Percentiles rank a stretch among this genome's conserved stretches.
phyloP scores from a whole-genome alignment of 148 eudicot species.

The Vaccinium myrtillus region DNA sequence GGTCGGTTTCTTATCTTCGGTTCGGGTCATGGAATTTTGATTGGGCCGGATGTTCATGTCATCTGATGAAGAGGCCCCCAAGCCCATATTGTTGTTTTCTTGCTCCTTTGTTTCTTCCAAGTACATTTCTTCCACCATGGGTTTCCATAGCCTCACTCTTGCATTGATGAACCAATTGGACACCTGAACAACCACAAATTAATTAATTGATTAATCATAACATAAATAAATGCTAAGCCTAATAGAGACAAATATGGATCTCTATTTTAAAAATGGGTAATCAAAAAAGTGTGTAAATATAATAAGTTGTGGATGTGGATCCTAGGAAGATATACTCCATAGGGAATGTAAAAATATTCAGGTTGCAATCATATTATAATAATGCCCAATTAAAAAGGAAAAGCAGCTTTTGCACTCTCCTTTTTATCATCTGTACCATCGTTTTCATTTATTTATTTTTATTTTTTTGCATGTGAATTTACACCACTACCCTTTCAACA shows the following conservation, averaged over 20 bases:
- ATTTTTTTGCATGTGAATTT: no score
- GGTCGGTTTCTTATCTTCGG: constrained; percentile 67
- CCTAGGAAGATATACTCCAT: constrained; percentile 11
- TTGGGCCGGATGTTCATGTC: constrained; percentile 21
- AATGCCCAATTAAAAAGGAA: neutral
- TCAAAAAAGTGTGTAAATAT: neutral
- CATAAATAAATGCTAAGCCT: neutral
- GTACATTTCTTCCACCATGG: constrained; percentile 99
- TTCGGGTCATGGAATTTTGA: constrained; percentile 17
- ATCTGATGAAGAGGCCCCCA: constrained; percentile 37
- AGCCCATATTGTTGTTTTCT: constrained; percentile 24
- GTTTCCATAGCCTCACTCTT: constrained; percentile 97
- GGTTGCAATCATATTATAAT: neutral
- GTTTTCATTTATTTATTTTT: no score
- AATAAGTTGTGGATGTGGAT: neutral
- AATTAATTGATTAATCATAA: neutral
- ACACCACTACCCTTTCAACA: neutral
- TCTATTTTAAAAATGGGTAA: neutral
- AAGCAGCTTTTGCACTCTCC: neutral
- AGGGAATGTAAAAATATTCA: constrained; percentile 14
- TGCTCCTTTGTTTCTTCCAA: constrained; percentile 76
- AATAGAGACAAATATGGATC: neutral
- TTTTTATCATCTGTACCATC: neutral
- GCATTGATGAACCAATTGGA: constrained; percentile 99
- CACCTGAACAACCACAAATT: constrained; percentile 44